Evolutionary conservation across 306 rosid genomes (phyloP), one percentile per base, ranked within the genome.

Genomic region (Crataegus laevigata): DNA sequence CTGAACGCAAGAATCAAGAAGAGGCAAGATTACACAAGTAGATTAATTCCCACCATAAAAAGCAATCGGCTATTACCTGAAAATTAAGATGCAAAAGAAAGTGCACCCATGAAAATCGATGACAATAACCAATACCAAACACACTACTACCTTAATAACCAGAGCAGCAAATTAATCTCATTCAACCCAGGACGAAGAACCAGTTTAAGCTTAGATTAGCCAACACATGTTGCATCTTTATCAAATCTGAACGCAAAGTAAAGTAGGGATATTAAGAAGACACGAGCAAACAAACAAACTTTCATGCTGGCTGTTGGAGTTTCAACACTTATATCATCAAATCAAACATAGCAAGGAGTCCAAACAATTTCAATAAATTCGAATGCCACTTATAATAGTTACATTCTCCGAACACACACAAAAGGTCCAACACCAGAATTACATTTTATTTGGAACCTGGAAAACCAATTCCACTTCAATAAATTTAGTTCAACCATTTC

Each of bases 31-130:
- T 67, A 68, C 69, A 81, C 55, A 61, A 68, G 34, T 4, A 71
- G 72, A 74, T 69, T 73, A 68, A 85, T 45, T 69, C 55, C 66
- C 83, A 54, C 68, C 57, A 81, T 57, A 81, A 29, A 38, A 55
- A 58, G 76, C 67, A 75, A 76, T 62, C 40, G 60, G 71, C 86
- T 81, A 81, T 75, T 68, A 84, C 85, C 96, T 88, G 90, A 71
- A 75, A 78, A 82, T 36, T 78, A 51, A 61, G 65, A 83, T 26
- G 72, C 22, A 72, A 74, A 61, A 32, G 65, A 45, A 71, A 80
- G 62, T 18, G 58, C 30, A 28, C 24, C 5, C 3, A n/a, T 34
- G 29, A 68, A 82, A 67, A 36, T 50, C 1, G 15, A 6, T 30
- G 77, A 50, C 22, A 66, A 11, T 30, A 80, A 50, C 18, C 64